phyloP scores from a whole-genome alignment of 441 rosid species.

The Populus hybrid region DNA sequence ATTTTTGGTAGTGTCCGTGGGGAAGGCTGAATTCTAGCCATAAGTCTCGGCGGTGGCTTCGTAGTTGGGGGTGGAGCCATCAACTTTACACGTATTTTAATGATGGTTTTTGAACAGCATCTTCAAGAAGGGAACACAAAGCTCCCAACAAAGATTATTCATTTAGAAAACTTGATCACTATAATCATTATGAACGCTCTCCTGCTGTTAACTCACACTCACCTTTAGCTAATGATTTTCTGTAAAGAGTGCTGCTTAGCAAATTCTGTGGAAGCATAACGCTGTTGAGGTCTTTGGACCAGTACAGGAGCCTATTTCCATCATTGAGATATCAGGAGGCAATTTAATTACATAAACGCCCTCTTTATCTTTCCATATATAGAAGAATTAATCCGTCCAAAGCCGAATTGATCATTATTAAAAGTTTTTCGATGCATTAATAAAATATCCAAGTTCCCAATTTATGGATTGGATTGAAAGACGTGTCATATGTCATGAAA shows the following conservation, averaged over 20 bases:
- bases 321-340: background rate
- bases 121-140: conserved; percentile 19
- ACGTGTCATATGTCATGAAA: no score
- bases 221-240: background rate
- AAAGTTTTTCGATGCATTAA: no score
- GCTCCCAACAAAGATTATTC: conserved; percentile 33
- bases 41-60: conserved; percentile 45
- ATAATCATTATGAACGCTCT: conserved; percentile 25
- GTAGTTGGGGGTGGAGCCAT: conserved; percentile 41
- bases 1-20: conserved; percentile 17
- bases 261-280: background rate
- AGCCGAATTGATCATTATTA: no score
- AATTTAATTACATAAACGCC: conserved; percentile 10
- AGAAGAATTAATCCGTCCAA: no score
- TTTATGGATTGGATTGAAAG: no score
- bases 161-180: conserved; percentile 35
- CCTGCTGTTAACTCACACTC: background rate
- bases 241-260: background rate
- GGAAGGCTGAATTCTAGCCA: conserved; percentile 43
- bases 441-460: no score
- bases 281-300: background rate
- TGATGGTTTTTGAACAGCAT: conserved; percentile 39
- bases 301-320: background rate
- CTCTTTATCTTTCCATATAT: background rate
- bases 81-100: conserved; percentile 50